phyloP scores from a whole-genome alignment of 805 yeast genomes.

The Nakazawaea molendinolei region DNA sequence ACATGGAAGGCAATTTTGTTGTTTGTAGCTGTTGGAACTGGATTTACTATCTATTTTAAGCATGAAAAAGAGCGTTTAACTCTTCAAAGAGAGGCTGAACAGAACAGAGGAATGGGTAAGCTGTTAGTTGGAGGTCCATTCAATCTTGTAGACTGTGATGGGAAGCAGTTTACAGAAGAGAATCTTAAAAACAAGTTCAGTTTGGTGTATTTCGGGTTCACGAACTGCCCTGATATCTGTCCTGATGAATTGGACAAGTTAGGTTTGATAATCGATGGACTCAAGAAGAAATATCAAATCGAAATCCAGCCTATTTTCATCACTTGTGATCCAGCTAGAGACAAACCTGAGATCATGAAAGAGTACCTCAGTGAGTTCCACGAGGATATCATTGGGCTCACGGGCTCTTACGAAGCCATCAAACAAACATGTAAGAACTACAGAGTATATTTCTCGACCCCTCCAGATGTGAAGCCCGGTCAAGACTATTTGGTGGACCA shows the following conservation, averaged over 20 bases:
- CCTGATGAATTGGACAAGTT: slow-evolving; percentile 96
- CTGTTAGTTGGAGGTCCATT: slow-evolving; percentile 94
- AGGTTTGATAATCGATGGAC: slow-evolving; percentile 59
- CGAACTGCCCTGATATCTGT: slow-evolving; percentile 97
- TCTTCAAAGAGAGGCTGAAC: slow-evolving; percentile 72
- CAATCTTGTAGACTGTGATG: slow-evolving; percentile 61
- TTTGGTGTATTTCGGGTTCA: slow-evolving; percentile 90
- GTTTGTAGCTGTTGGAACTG: slow-evolving; percentile 65
- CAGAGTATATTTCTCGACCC: slow-evolving; percentile 96
- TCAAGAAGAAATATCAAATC: slow-evolving; percentile 49
- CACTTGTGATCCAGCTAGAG: slow-evolving; percentile 97
- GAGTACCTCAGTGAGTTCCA: slow-evolving; percentile 87
- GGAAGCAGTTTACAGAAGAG: slow-evolving; percentile 68
- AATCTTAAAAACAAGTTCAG: slow-evolving; percentile 75
- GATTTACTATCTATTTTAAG: slow-evolving; percentile 62
- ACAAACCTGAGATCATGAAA: slow-evolving; percentile 77
- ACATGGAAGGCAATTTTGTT: slow-evolving; percentile 79
- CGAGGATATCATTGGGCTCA: slow-evolving; percentile 80
- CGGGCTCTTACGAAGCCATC: slow-evolving; percentile 83
- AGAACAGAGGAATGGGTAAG: slow-evolving; percentile 83
- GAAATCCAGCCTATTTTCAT: slow-evolving; percentile 81
- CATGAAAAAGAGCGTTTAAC: slow-evolving; percentile 71
- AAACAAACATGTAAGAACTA: slow-evolving; percentile 82
- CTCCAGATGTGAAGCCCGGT: slow-evolving; percentile 88
- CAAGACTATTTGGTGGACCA: slow-evolving; percentile 97